Evolutionary conservation across 805 yeast species (phyloP).

Genomic region (Cyberlindnera mycetangii): DNA sequence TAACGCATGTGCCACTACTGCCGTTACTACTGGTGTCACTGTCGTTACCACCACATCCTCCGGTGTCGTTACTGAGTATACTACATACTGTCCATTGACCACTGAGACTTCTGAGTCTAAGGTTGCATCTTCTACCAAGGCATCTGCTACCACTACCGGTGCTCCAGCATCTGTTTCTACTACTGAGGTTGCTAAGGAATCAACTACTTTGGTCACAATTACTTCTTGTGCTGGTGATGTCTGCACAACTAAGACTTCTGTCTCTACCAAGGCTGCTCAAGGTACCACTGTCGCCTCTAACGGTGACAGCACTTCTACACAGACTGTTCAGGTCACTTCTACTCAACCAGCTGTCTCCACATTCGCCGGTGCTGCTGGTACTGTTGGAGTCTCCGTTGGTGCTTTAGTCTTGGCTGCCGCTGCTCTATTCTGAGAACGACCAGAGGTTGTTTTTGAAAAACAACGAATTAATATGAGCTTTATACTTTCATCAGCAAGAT

Average conservation of each 20-base stretch:
- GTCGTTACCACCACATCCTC: not conserved
- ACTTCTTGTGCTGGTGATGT: slow-evolving; percentile 29
- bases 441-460: too few species aligned
- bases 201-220: slow-evolving; percentile 34
- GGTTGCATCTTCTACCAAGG: slow-evolving; percentile 20
- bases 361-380: slow-evolving; percentile 3
- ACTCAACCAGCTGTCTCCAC: slow-evolving; percentile 3
- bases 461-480: too few species aligned
- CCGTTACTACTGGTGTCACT: slow-evolving; percentile 17
- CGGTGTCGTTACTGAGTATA: slow-evolving; percentile 10
- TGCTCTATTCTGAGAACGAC: slow-evolving; percentile 3
- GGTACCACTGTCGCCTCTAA: not conserved
- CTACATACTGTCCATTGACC: slow-evolving; percentile 18
- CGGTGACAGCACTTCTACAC: not conserved
- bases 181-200: not conserved
- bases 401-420: slow-evolving; percentile 8
- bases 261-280: not conserved
- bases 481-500: too few species aligned
- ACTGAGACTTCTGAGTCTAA: slow-evolving; percentile 4
- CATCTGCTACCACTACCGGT: slow-evolving; percentile 8
- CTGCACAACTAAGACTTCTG: not conserved
- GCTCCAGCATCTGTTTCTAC: too few species aligned
- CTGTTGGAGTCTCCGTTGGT: slow-evolving; percentile 6
- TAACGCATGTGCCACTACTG: slow-evolving; percentile 4
- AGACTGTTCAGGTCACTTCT: not conserved